A percentile compares a stretch with the other conserved stretches of the same genome.
Evolutionary conservation across 805 yeast species (phyloP).

Genomic region (Yamadazyma ubonensis): DNA sequence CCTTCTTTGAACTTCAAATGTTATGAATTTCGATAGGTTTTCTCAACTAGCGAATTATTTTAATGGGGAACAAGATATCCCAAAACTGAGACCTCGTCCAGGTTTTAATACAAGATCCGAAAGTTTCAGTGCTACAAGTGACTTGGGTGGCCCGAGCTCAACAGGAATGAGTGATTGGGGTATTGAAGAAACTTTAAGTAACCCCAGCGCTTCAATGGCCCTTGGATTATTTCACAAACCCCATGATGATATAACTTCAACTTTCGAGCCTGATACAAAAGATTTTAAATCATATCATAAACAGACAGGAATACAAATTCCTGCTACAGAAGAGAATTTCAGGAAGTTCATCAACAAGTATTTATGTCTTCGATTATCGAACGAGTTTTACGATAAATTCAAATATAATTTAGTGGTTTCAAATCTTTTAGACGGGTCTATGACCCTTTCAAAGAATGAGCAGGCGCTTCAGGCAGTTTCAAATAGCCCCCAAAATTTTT

Average conservation of each 20-base stretch:
- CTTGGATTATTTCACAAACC: background rate
- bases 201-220: conserved; percentile 1
- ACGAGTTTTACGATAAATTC: conserved; percentile 39
- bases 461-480: conserved; percentile 17
- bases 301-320: conserved; percentile 14
- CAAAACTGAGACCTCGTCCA: background rate
- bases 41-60: conserved; percentile 27
- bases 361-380: conserved; percentile 15
- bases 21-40: conserved; percentile 29
- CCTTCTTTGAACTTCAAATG: too few species aligned
- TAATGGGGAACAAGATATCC: conserved; percentile 7
- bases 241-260: background rate
- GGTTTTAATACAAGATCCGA: background rate
- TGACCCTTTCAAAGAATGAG: conserved; percentile 44
- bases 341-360: conserved; percentile 27
- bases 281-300: conserved; percentile 11
- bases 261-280: background rate
- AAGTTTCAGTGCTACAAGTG: conserved; percentile 4
- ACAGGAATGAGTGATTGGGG: conserved; percentile 35
- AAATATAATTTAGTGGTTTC: conserved; percentile 40
- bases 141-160: conserved; percentile 6
- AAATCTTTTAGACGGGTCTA: conserved; percentile 38
- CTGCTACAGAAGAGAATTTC: conserved; percentile 22
- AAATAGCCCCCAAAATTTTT: background rate
- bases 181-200: conserved; percentile 23